Evolutionary conservation across 805 yeast species (phyloP), one percentile per base, ranked within the genome.

Genomic region (Komagataella pastoris): DNA sequence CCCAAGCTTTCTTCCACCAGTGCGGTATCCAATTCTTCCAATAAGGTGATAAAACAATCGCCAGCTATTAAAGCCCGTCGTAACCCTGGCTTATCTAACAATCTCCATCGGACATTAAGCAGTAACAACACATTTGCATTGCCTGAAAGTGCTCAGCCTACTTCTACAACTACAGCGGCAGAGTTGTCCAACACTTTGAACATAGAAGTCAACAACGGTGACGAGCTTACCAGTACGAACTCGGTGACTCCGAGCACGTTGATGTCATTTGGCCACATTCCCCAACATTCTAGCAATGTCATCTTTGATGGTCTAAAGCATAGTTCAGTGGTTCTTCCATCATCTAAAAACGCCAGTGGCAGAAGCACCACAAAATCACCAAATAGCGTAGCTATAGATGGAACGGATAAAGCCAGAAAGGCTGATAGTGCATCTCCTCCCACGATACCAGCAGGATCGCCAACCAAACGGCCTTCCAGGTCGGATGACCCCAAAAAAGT

Each of bases 401-500:
- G 40, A 8, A 10, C 5, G 14, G 40, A 30, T 8, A 30, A 14
- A 30, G n/a, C 14, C 14, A 30, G 40, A 8, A 30, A 30, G 40
- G 12, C 40, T 30, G 40, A 14, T 30, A 30, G 40, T 30, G 14
- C 40, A 12, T 30, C 40, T 8, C 40, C 40, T 10, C 14, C 40
- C 8, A 30, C 40, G 40, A 30, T 30, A 44, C 24, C 49, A 46
- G 5, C 24, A 3, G 17, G 18, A n/a, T 3, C 50, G 3, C 40
- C 14, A 17, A 17, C 23, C 24, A 21, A 46, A 18, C 48, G 36
- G 18, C 51, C 48, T 4, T 30, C 21, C 24, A 30, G 24, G 8
- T 47, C 30, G 44, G 19, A 23, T 10, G 44, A 46, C 30, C 72
- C 76, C 24, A 83, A 85, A 62, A 81, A 83, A 59, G 78, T 84